Evolutionary conservation across 192 early-diverging fungal species (phyloP).

Genomic region (Coemansia erecta): DNA sequence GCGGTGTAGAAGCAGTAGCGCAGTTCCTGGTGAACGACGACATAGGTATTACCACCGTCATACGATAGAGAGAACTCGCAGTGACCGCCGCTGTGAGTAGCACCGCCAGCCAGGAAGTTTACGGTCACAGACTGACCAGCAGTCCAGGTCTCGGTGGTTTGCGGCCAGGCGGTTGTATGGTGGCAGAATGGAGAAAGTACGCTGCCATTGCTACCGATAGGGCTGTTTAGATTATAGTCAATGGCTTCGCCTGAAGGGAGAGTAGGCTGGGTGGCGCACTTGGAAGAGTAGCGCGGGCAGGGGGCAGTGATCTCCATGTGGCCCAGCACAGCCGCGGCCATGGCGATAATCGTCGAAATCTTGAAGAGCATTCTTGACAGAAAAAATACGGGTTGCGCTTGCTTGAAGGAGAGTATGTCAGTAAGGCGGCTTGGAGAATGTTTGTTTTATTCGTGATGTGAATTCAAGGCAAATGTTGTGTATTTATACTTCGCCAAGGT

Average conservation of each 20-base stretch:
- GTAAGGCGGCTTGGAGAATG: too few species aligned
- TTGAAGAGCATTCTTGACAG: neutral
- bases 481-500: too few species aligned
- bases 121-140: conserved; percentile 44
- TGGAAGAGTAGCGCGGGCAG: conserved; percentile 18
- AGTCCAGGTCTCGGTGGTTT: conserved; percentile 19
- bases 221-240: conserved; percentile 43
- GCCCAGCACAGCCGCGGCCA: conserved; percentile 9
- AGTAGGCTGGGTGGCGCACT: conserved; percentile 1
- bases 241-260: conserved; percentile 2
- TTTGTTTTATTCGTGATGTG: too few species aligned
- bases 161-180: conserved; percentile 18
- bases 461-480: too few species aligned
- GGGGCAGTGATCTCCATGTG: conserved; percentile 25
- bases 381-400: too few species aligned
- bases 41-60: conserved; percentile 44
- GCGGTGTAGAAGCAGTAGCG: conserved; percentile 34
- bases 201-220: conserved; percentile 28
- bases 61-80: conserved; percentile 54
- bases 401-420: too few species aligned
- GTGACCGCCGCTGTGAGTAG: conserved; percentile 52
- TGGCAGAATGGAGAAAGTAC: conserved; percentile 34
- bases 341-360: neutral
- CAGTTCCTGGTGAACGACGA: conserved; percentile 41
- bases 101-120: conserved; percentile 29